Evolutionary conservation across 2,329 filamentous ascomycete genomes (phyloP).

Genomic region (Colletotrichum musae): DNA sequence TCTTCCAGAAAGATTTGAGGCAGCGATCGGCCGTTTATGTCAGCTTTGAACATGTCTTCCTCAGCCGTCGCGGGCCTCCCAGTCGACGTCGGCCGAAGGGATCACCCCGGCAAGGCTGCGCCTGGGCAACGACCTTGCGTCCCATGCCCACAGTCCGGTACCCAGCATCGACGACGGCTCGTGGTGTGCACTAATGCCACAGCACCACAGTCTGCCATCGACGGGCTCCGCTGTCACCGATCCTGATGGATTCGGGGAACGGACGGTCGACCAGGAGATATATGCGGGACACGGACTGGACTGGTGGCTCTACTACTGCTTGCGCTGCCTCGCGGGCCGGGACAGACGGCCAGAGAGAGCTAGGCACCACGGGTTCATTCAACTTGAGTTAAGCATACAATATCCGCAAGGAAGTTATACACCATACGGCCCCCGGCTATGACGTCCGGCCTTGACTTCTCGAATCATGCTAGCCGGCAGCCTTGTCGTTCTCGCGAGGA

Average conservation of each 20-base stretch:
- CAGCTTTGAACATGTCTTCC: slow-evolving; percentile 24
- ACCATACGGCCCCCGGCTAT: slow-evolving; percentile 9
- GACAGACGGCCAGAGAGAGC: slow-evolving; percentile 10
- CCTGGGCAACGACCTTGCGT: slow-evolving; percentile 18
- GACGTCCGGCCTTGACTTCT: slow-evolving; percentile 20
- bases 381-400: slow-evolving; percentile 9
- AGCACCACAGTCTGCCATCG: slow-evolving; percentile 9
- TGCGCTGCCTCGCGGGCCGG: slow-evolving; percentile 15
- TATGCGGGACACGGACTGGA: slow-evolving; percentile 31
- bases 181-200: neutral
- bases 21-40: slow-evolving; percentile 37
- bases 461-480: slow-evolving; percentile 23
- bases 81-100: neutral
- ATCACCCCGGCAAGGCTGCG: slow-evolving; percentile 12
- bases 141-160: slow-evolving; percentile 11
- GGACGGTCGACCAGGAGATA: slow-evolving; percentile 32
- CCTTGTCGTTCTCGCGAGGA: slow-evolving; percentile 22
- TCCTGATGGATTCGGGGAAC: slow-evolving; percentile 31
- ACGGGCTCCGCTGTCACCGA: slow-evolving; percentile 36
- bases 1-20: slow-evolving; percentile 44
- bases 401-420: neutral
- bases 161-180: slow-evolving; percentile 13
- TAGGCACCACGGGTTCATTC: neutral
- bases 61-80: slow-evolving; percentile 5
- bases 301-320: slow-evolving; percentile 17